Conservation (phyloP, 2,329 filamentous ascomycete genomes). For the Malbranchea cinnamomea region DNA sequence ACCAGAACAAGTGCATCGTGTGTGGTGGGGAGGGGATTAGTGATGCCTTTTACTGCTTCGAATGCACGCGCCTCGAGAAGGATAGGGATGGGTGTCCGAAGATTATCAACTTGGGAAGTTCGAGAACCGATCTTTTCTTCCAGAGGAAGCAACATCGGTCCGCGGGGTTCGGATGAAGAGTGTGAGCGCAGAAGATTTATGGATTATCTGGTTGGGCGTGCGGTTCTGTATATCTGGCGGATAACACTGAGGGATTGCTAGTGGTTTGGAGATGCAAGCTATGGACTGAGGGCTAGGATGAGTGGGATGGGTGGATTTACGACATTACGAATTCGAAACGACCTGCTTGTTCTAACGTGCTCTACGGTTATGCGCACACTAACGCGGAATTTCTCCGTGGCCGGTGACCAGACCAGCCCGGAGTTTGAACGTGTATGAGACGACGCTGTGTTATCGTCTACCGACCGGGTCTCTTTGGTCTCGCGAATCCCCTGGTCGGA, state of each 20-base stretch:
- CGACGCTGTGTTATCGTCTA: too few relatives aligned
- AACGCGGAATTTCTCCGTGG: too few relatives aligned
- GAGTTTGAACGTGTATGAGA: too few relatives aligned
- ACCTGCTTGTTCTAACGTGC: too few relatives aligned
- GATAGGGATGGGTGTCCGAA: slow-evolving; percentile 96
- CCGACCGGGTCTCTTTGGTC: slow-evolving; percentile 47
- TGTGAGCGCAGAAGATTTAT: neutral
- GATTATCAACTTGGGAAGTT: slow-evolving; percentile 96
- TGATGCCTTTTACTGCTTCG: slow-evolving; percentile 98
- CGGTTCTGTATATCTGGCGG: neutral
- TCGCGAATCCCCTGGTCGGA: slow-evolving; percentile 41
- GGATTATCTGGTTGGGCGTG: neutral
- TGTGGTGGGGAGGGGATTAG: slow-evolving; percentile 97
- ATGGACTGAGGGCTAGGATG: too few relatives aligned
- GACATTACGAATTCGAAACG: too few relatives aligned
- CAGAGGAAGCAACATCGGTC: slow-evolving; percentile 44
- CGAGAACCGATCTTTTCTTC: slow-evolving; percentile 77
- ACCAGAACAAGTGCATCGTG: slow-evolving; percentile 99
- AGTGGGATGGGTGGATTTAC: too few relatives aligned
- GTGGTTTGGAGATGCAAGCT: too few relatives aligned
- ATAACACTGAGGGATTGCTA: too few relatives aligned
- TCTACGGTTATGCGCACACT: too few relatives aligned
- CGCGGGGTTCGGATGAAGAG: slow-evolving; percentile 7
- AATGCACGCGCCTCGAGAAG: slow-evolving; percentile 93
- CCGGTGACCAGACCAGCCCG: too few relatives aligned